A percentile compares a stretch with the other conserved stretches of the same genome.
These are phyloP conservation scores for Neurospora sp. DNA, from an alignment of 2,329 filamentous ascomycete species.

Conservation along the genomic window DNA sequence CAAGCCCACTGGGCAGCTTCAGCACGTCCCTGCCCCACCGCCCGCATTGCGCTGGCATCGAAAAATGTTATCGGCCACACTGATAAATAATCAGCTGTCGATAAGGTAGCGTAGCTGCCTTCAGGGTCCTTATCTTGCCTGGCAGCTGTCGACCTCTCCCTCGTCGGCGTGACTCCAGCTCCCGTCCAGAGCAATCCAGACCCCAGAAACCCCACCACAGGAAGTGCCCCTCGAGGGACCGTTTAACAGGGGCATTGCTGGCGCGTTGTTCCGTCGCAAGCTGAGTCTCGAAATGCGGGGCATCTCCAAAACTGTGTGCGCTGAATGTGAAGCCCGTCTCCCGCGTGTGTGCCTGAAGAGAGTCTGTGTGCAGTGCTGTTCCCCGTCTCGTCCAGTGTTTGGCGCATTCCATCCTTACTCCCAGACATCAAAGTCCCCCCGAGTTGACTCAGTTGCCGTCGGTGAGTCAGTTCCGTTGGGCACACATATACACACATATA, in stretches of 20 bases:
- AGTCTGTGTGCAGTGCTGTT: neutral
- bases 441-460: neutral
- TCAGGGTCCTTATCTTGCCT: neutral
- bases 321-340: neutral
- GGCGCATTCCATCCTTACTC: neutral
- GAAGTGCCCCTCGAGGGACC: neutral
- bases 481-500: neutral
- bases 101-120: neutral
- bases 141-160: neutral
- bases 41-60: neutral
- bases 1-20: conserved; percentile 13
- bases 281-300: neutral
- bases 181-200: neutral
- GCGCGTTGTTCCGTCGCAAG: neutral
- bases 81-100: neutral
- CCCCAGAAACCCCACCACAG: neutral
- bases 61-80: neutral
- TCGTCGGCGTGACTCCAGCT: neutral
- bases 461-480: neutral
- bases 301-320: neutral
- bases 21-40: conserved; percentile 5
- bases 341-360: neutral
- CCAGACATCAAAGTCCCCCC: neutral
- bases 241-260: neutral
- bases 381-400: neutral